Base-by-base conservation (phyloP, 805 yeast species). In the Clavispora phyllophila region DNA sequence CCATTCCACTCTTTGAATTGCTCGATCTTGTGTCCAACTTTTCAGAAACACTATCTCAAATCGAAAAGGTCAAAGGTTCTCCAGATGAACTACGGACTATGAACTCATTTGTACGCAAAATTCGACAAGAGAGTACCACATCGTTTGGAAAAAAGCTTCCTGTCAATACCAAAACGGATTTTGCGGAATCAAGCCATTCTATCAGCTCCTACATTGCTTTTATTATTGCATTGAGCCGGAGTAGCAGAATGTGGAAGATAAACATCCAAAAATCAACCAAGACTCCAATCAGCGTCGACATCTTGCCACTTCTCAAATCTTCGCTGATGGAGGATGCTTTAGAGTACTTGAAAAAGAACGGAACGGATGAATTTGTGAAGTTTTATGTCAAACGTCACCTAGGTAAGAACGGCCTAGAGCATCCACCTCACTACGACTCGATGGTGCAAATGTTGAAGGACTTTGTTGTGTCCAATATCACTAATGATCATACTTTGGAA, bases 391-490 rank as follows among this genome's bases (percentile, higher is more conserved):
- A 37, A 2, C 36, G 15, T 22, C 12, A 20, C 14, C 19, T 9
- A 5, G 15, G 26, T 14, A 29, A 12, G 14, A n/a, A n/a, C 9
- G n/a, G 9, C 14, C 2, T 14, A 17, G 17, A 13, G 12, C 25
- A 27, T 5, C 61, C 65, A 4, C 31, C 32, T 12, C 49, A 48
- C 29, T 63, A 56, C 40, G 57, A 66, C 0, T 67, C 69, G 1
- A 60, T 76, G 4, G 54, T 81, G 12, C 64, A 62, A 17, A 48
- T 82, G 37, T 55, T 84, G 41, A 75, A 72, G 45, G 76, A 77
- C 33, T 83, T 77, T 55, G 70, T 78, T 2, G 75, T 78, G 6
- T 83, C 81, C 0, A 79, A 81, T 37, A 53, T 75, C 25, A 55
- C 63, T 14, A 73, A 77, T 53, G 70, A 73, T 17, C 67, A 64